Base-by-base conservation (phyloP, 2,329 filamentous ascomycete species). In the Arthrocladium fulminans region DNA sequence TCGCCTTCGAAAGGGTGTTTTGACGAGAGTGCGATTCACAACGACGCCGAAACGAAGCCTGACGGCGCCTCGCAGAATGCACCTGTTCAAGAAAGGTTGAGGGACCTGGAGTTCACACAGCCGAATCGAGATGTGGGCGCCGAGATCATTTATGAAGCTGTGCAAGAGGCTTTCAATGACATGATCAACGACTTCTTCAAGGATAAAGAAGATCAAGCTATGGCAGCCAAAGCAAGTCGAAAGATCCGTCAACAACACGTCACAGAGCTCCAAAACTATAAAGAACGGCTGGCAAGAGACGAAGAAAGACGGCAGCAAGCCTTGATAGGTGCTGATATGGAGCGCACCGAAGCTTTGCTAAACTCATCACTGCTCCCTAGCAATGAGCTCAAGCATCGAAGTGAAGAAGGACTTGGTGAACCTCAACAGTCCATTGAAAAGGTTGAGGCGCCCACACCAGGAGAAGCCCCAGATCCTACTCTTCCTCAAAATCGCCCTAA, bases 151-250 rank as follows among this genome's bases (percentile, higher is more conserved):
- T 96, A 94, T 60, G 86, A 95, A 63, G 81, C 94, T 25, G 88
- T 87, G 0, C 88, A 96, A 64, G 85, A 95, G 65, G 85, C 88
- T 0, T 87, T 95, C 68, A 96, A 97, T 60, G 88, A 97, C 66
- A 72, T 97, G 2, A 77, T 98, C 0, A 87, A 97, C 60, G 76
- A 81, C 1, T 73, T 98, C 0, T 98, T 98, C 70, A 84, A 84
- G 57, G 73, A 76, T 3, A 83, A 84, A 55, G 90, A 97, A 64
- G 82, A 89, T 54, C 64, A 86, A 15, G 82, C 88, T 1, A 68
- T 92, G 51, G 75, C 80, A 47, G 82, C 81, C 9, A 76, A 78
- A 7, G 73, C 76, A 42, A 86, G 83, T 0, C 78, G 76, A 53
- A 68, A 70, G 8, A 72, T 79, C 48, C 79, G 87, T 32, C 72